Evolutionary conservation across 2,329 filamentous ascomycete species (phyloP).

Genomic region (Claviceps sorghi): DNA sequence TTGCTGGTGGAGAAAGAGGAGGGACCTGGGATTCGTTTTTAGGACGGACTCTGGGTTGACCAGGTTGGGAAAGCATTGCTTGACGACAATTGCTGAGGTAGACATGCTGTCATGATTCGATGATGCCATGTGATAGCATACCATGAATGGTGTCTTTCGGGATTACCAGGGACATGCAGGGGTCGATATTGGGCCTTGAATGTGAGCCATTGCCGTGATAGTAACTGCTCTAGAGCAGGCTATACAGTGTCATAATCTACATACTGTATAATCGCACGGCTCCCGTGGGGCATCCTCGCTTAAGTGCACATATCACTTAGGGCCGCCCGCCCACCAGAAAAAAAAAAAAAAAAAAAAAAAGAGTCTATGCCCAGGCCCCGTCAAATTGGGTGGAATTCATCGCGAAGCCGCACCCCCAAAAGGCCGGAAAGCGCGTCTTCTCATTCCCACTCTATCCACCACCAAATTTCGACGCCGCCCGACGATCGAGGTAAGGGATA

Average conservation of each 20-base stretch:
- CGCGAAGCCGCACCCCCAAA: constrained; percentile 8
- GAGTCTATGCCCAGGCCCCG: not conserved
- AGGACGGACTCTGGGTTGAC: too few relatives aligned
- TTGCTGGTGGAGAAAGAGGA: not conserved
- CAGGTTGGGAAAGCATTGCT: too few relatives aligned
- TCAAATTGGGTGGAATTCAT: constrained; percentile 21
- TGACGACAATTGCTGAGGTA: not conserved
- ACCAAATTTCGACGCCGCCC: constrained; percentile 25
- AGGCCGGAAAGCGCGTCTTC: not conserved
- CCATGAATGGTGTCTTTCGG: too few relatives aligned
- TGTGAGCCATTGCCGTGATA: too few relatives aligned
- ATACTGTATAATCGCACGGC: not conserved
- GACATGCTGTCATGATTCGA: not conserved
- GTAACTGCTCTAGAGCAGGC: too few relatives aligned
- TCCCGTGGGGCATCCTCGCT: constrained; percentile 10
- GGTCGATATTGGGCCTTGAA: too few relatives aligned
- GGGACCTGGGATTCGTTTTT: too few relatives aligned
- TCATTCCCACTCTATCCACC: constrained; percentile 13
- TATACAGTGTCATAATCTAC: too few relatives aligned
- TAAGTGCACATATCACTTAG: constrained; percentile 21
- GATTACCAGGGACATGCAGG: too few relatives aligned
- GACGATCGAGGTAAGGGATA: constrained; percentile 25
- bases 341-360: constrained; percentile 17
- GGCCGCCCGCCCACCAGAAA: constrained; percentile 29
- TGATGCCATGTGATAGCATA: too few relatives aligned